Evolutionary conservation across 1,139 yeast species (phyloP).

Genomic region (Magnusiomyces paraingens): DNA sequence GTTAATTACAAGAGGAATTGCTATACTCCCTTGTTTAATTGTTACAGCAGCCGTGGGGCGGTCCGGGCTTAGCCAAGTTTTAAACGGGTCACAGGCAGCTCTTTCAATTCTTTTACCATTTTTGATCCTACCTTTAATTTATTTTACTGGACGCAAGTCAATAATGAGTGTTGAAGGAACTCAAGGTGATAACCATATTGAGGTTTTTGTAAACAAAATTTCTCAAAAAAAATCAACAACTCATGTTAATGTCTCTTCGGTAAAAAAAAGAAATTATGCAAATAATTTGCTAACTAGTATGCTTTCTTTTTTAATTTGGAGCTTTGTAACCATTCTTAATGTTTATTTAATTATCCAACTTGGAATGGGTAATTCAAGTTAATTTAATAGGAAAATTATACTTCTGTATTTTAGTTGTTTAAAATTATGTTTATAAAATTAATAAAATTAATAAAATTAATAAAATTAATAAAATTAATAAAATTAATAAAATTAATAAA

Average conservation of each 20-base stretch:
- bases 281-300: conserved; percentile 54
- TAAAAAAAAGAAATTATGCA: conserved; percentile 26
- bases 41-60: conserved; percentile 77
- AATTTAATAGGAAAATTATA: too few relatives aligned
- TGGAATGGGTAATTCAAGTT: conserved; percentile 30
- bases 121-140: conserved; percentile 69
- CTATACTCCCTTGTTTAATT: conserved; percentile 80
- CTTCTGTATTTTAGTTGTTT: too few relatives aligned
- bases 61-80: conserved; percentile 71
- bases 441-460: too few relatives aligned
- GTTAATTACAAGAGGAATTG: conserved; percentile 72
- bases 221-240: too few relatives aligned
- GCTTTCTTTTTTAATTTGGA: conserved; percentile 48
- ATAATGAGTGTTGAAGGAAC: conserved; percentile 47
- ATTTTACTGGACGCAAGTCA: conserved; percentile 57
- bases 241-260: too few relatives aligned
- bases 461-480: too few relatives aligned
- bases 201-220: not conserved
- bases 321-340: conserved; percentile 57
- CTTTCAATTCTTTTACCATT: conserved; percentile 67
- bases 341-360: conserved; percentile 63
- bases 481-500: too few relatives aligned
- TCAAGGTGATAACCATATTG: not conserved
- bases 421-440: too few relatives aligned
- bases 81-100: conserved; percentile 74